These are phyloP conservation scores for Aspergillus glaucus DNA, from an alignment of 2,329 filamentous ascomycete genomes.

Conservation along the genomic window DNA sequence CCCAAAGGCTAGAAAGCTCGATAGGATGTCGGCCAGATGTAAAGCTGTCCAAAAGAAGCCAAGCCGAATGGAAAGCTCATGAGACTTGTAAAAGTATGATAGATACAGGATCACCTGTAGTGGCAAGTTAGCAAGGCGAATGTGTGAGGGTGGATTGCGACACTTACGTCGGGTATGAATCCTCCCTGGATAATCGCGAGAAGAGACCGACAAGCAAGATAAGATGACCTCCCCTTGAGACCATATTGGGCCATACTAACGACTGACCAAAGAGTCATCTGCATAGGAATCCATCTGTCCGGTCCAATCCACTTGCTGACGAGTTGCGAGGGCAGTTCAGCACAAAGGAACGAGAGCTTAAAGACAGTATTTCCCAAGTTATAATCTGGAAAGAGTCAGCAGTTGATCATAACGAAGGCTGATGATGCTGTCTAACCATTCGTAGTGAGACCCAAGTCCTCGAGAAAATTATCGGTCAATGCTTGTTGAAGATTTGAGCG, in stretches of 20 bases:
- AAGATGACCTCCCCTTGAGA: slow-evolving; percentile 35
- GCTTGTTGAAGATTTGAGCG: slow-evolving; percentile 54
- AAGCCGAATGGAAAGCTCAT: slow-evolving; percentile 52
- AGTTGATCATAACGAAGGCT: slow-evolving; percentile 20
- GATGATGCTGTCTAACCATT: slow-evolving; percentile 26
- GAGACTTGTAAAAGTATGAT: slow-evolving; percentile 64
- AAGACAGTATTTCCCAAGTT: slow-evolving; percentile 50
- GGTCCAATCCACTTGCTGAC: slow-evolving; percentile 50
- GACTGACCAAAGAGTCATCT: slow-evolving; percentile 48
- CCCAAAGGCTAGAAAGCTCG: slow-evolving; percentile 39
- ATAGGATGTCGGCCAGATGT: slow-evolving; percentile 39
- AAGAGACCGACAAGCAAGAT: slow-evolving; percentile 36
- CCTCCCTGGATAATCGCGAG: slow-evolving; percentile 17
- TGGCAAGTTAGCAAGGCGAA: background rate
- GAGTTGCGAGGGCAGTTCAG: slow-evolving; percentile 54
- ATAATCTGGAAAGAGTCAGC: slow-evolving; percentile 27
- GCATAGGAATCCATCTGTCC: slow-evolving; percentile 51
- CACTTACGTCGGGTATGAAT: slow-evolving; percentile 2
- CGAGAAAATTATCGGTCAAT: slow-evolving; percentile 52
- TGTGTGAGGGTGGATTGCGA: too few relatives aligned
- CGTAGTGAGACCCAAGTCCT: background rate
- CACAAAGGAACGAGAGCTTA: slow-evolving; percentile 47
- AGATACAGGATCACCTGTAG: slow-evolving; percentile 44
- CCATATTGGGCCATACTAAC: slow-evolving; percentile 43
- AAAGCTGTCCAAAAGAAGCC: slow-evolving; percentile 19